Evolutionary conservation across 2,329 filamentous ascomycete genomes (phyloP), one percentile per base, ranked within the genome.

Genomic region (Aspergillus fructus): DNA sequence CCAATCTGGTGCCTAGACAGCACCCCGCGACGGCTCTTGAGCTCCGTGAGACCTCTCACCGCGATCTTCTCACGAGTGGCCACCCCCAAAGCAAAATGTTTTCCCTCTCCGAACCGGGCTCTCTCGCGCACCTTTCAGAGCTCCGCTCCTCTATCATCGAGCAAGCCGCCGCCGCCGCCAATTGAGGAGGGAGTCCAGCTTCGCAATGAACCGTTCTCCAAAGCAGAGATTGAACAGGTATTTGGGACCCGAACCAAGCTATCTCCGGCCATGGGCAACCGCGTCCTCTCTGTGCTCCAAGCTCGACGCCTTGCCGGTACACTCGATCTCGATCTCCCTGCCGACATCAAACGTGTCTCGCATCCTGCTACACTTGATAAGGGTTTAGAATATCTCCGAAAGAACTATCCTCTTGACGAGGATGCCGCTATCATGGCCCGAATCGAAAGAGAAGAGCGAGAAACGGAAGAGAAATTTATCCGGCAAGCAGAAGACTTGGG

Each of bases 361-460:
- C 69, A 67, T 19, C 60, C 72, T 24, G 61, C 68, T 19, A 68
- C 72, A 34, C 66, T 78, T 9, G 68, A 74, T 39, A 65, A 62
- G 13, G 76, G 72, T 2, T 60, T 81, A 39, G 56, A 70, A 42
- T 81, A 76, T 72, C 67, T 81, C 5, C 75, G 78, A 15, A 56
- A 60, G 19, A 71, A 74, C 13, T 74, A 77, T 30, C 76, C 78
- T 0, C 55, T 80, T 12, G 78, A 81, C 23, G 78, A 81, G 61
- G 78, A 81, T 62, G 76, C 76, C 6, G 78, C 78, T 3, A 79
- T 81, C n/a, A 49, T 80, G 17, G 70, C 70, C 13, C 74, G 78
- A 2, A 74, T 81, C 30, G 73, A 76, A 59, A 63, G 71, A 27
- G 72, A 78, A 60, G 71, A 75, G 45, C 64, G 58, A 17, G 69